Evolutionary conservation across 1,284 basidiomycete genomes (phyloP), one percentile per base, ranked within the genome.

Genomic region (Fomitopsis betulina): DNA sequence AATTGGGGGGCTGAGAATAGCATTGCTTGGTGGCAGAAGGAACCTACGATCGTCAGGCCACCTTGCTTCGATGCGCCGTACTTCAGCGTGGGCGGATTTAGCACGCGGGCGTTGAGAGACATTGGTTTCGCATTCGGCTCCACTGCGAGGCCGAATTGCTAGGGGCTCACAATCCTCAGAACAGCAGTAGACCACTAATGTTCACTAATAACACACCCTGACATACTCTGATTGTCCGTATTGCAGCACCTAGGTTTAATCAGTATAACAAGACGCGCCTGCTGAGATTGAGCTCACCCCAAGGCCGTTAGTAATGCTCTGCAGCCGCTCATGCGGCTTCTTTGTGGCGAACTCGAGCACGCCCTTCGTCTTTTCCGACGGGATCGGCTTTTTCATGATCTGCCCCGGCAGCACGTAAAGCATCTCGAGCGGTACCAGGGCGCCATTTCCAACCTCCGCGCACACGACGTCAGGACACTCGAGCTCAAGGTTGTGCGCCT

Each of bases 161-260:
- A 38, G 6, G 3, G 21, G 19, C 4, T 21, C 7, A 25, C 7
- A 2, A 21, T 51, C 39, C 27, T 32, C 32, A 8, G 13, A 40
- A 17, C 42, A 61, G 53, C 33, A 40, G 43, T 55, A 56, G n/a
- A 33, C 7, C 15, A 1, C 12, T 9, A 2, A 4, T n/a, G 21
- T 59, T 2, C 55, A 58, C n/a, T 60, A 59, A 4, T 52, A 55
- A 60, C 69, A 55, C 52, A 72, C 70, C 51, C 80, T 76, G 30
- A 91, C 80, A 63, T 90, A 91, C 70, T 89, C 83, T 0, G 88
- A 90, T 70, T 87, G 81, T 1, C 85, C 84, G 63, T 89, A 90
- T 30, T 79, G 75, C 51, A 91, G 75, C 32, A 86, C 81, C 86
- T 88, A 12, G 27, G 37, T 23, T 47, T 19, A 56, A 30, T 32